Base-by-base conservation (phyloP, 768 basidiomycete species). In the Trametes maxima region DNA sequence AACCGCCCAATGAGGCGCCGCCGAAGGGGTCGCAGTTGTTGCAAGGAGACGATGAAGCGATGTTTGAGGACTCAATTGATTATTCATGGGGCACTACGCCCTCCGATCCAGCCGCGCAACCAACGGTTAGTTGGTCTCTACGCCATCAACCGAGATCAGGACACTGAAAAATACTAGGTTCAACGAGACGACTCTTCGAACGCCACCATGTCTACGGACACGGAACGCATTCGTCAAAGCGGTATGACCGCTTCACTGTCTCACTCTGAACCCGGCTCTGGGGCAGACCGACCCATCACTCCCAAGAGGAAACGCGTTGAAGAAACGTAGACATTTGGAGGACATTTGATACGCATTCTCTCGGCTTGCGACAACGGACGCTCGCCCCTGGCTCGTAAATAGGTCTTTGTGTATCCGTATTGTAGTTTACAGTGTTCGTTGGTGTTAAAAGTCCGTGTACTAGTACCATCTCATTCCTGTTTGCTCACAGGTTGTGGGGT, bases 51-150 rank as follows among this genome's bases (percentile, higher is more conserved):
- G 59, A 65, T 12, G 54, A 60, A 14, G 55, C 59, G 17, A 53
- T 60, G 24, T 65, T 65, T 21, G 66, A 65, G 21, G 60, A 62
- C 17, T 44, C 60, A 14, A 60, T 59, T 14, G 63, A 67, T 43
- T 62, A 60, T n/a, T 57, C 60, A 3, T 67, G 66, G 66, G 63
- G 33, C 4, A 52, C 25, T 19, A 19, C 35, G 36, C 47, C 50
- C 39, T 36, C 22, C 10, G 43, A 17, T 25, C n/a, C 33, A n/a
- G 8, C 43, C 5, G 21, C 24, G 28, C 28, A 8, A 33, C 8
- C 28, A 8, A 33, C 28, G 28, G 28, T 33, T 8, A 33, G 28
- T 33, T 8, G 8, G 8, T 8, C 28, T 33, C 28, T 33, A 33
- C 8, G 28, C 28, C 28, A 33, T 8, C 28, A 33, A 33, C 28